Base-by-base conservation (phyloP, 2,329 filamentous ascomycete genomes). In the Fusarium odoratissimum region DNA sequence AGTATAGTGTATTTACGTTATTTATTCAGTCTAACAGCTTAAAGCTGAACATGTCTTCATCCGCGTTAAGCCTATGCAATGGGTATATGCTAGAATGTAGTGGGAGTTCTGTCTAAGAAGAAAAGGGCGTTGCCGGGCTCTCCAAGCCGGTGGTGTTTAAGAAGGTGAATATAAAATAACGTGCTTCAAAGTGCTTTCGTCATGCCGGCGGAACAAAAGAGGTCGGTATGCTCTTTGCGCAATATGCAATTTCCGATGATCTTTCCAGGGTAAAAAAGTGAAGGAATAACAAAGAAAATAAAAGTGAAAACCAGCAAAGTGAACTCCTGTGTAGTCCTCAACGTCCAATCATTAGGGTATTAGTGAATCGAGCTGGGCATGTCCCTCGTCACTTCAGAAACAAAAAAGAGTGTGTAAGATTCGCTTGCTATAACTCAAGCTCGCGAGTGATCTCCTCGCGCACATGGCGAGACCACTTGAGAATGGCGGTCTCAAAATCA, bases 361-460 rank as follows among this genome's bases (percentile, higher is more conserved):
- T 59, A 58, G 61, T 58, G 42, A 52, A 44, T 51, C 45, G 51
- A 62, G 52, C 44, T 61, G 45, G 42, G 51, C 52, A 48, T 64
- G 31, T 48, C 58, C 57, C 51, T 69, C 56, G 45, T 44, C 23
- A 55, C 57, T 52, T 48, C 30, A 46, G 37, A 44, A 57, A 42
- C 8, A 25, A 57, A 42, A 31, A 51, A 33, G 30, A 60, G 40
- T 42, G 44, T 70, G 11, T 19, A 23, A 60, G 31, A 49, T n/a
- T 31, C 35, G 45, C 41, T 35, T 42, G 14, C 61, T 14, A 93
- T 75, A 51, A 77, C 56, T 76, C 72, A 65, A 89, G 81, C 76
- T 98, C 95, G 51, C 88, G 87, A 44, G 91, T 88, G 73, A 98
- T 90, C 84, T 98, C 95, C 79, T 93, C 91, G 38, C 96, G 88